Conservation (phyloP, 495 filamentous ascomycete genomes). For the Penicillium crystallinum region DNA sequence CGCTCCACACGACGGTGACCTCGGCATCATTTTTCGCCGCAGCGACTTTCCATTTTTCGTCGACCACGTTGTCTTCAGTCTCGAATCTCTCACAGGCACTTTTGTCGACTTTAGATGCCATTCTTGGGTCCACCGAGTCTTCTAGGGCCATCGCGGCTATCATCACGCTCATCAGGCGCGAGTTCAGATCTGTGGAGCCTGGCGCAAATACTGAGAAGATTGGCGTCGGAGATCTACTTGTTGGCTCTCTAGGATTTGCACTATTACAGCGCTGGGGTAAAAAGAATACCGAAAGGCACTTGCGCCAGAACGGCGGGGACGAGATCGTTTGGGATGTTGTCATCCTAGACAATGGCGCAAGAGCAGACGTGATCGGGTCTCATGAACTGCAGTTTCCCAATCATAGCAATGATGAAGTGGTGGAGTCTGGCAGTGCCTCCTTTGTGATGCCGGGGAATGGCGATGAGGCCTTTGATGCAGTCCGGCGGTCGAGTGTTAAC, state of each 20-base stretch:
- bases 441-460: conserved; percentile 37
- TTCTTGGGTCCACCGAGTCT: conserved; percentile 73
- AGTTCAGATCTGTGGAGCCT: conserved; percentile 61
- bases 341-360: conserved; percentile 57
- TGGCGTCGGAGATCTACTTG: conserved; percentile 58
- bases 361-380: conserved; percentile 54
- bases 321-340: conserved; percentile 79
- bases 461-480: conserved; percentile 42
- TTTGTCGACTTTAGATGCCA: conserved; percentile 63
- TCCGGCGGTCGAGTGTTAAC: conserved; percentile 31
- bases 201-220: conserved; percentile 56
- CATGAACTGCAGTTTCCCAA: conserved; percentile 26
- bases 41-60: conserved; percentile 65
- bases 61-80: conserved; percentile 55
- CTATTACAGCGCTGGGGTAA: conserved; percentile 65
- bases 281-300: conserved; percentile 52
- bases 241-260: conserved; percentile 65
- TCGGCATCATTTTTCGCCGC: conserved; percentile 62
- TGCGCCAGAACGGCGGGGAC: conserved; percentile 46
- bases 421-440: conserved; percentile 25
- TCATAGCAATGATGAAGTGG: conserved; percentile 10
- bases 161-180: conserved; percentile 64
- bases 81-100: conserved; percentile 61
- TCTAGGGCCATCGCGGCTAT: conserved; percentile 77
- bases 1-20: conserved; percentile 57